Evolutionary conservation across 495 filamentous ascomycete genomes (phyloP), one percentile per base, ranked within the genome.

Genomic region (Mytilinidion resinicola): DNA sequence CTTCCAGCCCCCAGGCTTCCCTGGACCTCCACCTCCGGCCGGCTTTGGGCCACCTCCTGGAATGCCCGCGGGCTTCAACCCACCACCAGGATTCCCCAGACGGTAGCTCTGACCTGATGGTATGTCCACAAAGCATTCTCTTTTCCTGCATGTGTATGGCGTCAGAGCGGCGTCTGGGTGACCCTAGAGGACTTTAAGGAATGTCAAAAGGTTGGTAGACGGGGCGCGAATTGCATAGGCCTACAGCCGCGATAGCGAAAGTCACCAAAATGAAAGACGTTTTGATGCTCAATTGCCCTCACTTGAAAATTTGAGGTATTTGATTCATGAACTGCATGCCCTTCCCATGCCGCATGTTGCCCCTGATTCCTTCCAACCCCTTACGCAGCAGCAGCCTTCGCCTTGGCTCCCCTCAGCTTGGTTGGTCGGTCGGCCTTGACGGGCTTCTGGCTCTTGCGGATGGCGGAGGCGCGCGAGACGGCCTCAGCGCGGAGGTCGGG

Each of bases 401-500:
- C 93, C 79, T 90, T 90, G 21, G 78, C 76, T 46, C 93, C 92
- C 63, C 93, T 81, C 62, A 77, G 76, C 85, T 96, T 96, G 62
- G 69, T 65, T 73, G 80, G 82, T 63, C 84, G 81, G 56, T 56
- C 43, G 54, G 76, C 82, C 84, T 96, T 96, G 77, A 85, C 83
- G 55, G 84, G 72, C 68, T 78, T 77, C 80, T 95, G 88, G 55
- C 86, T 86, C 64, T 79, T 75, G 72, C 87, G 88, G 78, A 97
- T 81, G 67, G 89, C 89, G 72, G 85, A 90, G 64, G 87, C 92
- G 66, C 93, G 89, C 72, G 91, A 80, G 70, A 97, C 86, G 62
- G 91, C 91, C 64, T 84, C 85, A 68, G 85, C 80, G 62, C 90
- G 88, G 72, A 98, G 80, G 71, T 98, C 93, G 66, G 85, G 72